A percentile compares a stretch with the other conserved stretches of the same genome.
These are phyloP conservation scores for Acer negundo DNA, from an alignment of 345 rosid species.

Conservation along the genomic window DNA sequence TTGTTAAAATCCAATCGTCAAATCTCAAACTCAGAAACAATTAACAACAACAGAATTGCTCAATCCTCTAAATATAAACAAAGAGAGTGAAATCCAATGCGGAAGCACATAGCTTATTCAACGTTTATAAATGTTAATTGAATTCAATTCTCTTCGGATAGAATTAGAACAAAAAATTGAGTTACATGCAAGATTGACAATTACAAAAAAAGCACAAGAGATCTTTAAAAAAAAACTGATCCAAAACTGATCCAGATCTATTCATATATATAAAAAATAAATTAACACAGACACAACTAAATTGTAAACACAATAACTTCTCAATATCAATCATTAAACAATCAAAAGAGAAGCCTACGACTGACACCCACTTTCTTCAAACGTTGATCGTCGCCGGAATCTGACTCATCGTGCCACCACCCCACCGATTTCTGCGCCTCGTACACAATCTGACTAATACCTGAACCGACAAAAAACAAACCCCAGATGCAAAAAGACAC, in stretches of 20 bases:
- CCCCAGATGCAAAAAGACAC: neutral
- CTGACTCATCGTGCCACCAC: conserved; percentile 76
- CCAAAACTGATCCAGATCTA: neutral
- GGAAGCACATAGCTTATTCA: neutral
- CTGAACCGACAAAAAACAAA: conserved; percentile 30
- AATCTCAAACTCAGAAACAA: neutral
- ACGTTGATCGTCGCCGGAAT: conserved; percentile 39
- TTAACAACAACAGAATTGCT: neutral
- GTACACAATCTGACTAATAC: conserved; percentile 60
- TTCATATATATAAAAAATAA: neutral
- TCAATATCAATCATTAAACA: conserved; percentile 6
- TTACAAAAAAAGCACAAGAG: neutral
- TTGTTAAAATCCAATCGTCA: neutral
- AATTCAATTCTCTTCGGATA: neutral
- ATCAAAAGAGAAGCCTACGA: conserved; percentile 43
- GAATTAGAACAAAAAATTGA: neutral
- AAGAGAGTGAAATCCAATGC: neutral
- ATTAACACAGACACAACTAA: neutral
- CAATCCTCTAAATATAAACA: neutral
- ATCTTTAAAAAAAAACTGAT: neutral
- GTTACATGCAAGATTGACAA: neutral
- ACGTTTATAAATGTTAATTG: too few relatives aligned
- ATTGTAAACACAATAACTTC: neutral
- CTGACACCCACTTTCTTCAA: conserved; percentile 22
- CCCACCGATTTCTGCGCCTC: conserved; percentile 83